Evolutionary conservation across 768 basidiomycete species (phyloP).

Genomic region (Lanmaoa rubissima): DNA sequence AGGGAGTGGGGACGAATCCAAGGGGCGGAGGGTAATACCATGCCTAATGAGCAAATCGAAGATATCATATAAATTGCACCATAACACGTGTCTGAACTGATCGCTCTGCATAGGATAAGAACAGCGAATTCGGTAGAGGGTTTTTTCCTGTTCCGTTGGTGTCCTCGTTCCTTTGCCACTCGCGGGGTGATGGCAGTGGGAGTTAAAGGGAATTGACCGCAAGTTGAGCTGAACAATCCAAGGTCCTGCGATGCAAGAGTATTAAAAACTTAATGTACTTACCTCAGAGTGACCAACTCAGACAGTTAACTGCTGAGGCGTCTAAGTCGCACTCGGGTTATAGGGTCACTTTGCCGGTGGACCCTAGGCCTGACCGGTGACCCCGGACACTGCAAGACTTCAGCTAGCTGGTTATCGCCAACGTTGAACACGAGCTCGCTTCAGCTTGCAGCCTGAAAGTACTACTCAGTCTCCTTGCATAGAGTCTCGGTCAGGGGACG

Average conservation of each 20-base stretch:
- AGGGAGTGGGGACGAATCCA: background rate
- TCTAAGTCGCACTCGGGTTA: too few relatives aligned
- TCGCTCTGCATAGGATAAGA: background rate
- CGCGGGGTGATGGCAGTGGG: background rate
- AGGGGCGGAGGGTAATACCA: background rate
- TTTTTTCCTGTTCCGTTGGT: background rate
- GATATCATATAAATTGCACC: background rate
- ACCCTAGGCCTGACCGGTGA: slow-evolving; percentile 1
- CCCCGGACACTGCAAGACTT: slow-evolving; percentile 22
- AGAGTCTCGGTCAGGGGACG: background rate
- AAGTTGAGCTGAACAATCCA: background rate
- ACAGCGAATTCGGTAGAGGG: background rate
- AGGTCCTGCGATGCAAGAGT: background rate
- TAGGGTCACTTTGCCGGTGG: background rate
- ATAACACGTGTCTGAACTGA: background rate
- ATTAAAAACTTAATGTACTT: background rate
- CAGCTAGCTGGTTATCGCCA: background rate
- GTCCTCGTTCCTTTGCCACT: background rate
- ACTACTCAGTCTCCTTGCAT: background rate
- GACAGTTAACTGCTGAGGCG: too few relatives aligned
- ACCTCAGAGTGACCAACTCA: too few relatives aligned
- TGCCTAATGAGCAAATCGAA: background rate
- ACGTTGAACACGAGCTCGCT: slow-evolving; percentile 8
- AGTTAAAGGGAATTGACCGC: background rate
- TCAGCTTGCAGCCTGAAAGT: background rate